These are phyloP conservation scores for Heterotrichella gracilis DNA, from an alignment of 352 stramenopile genomes.

Conservation along the genomic window DNA sequence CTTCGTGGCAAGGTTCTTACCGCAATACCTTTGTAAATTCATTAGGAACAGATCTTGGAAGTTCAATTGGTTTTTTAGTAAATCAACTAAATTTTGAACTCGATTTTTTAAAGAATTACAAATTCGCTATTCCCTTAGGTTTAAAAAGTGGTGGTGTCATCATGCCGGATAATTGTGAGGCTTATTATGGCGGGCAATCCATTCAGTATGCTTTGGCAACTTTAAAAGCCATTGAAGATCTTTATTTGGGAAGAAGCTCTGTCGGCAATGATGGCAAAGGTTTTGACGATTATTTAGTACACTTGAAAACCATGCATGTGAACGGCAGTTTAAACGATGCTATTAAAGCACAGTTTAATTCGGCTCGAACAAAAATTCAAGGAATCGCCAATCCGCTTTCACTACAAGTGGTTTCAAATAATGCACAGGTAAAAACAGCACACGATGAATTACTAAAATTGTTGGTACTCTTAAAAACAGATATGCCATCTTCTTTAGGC, in stretches of 20 bases:
- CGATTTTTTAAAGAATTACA: not conserved
- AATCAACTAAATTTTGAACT: constrained; percentile 7
- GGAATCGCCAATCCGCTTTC: not conserved
- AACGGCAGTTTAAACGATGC: not conserved
- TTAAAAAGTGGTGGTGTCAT: not conserved
- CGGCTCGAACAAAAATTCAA: not conserved
- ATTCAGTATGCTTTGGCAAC: not conserved
- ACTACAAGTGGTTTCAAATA: not conserved
- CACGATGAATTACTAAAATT: not conserved
- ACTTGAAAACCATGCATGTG: not conserved
- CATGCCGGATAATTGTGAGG: not conserved
- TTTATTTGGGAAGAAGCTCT: not conserved
- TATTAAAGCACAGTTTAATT: not conserved
- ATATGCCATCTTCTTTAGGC: not conserved
- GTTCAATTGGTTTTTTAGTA: not conserved
- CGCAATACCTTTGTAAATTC: not conserved
- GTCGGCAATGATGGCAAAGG: not conserved
- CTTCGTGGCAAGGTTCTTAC: not conserved
- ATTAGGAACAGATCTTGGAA: not conserved
- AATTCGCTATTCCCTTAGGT: not conserved
- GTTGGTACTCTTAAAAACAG: not conserved
- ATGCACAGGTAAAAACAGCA: not conserved
- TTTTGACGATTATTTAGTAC: not conserved
- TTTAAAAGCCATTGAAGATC: not conserved
- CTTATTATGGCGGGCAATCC: not conserved